Percentiles rank a stretch among this genome's conserved stretches.
phyloP scores from a whole-genome alignment of 2,329 filamentous ascomycete genomes.

The Hymenoscyphus occultus region DNA sequence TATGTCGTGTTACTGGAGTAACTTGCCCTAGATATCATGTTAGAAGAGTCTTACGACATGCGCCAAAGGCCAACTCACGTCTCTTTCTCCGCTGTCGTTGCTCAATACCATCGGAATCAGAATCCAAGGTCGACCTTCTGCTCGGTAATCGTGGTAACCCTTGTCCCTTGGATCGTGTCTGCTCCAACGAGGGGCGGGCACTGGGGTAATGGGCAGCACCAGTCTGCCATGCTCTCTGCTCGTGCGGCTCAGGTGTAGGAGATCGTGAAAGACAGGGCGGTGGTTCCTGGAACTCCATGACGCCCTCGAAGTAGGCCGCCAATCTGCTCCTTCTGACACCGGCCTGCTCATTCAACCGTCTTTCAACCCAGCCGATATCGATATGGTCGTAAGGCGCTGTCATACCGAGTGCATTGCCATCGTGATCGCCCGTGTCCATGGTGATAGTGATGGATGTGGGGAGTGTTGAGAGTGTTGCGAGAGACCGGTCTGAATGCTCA shows the following conservation, averaged over 20 bases:
- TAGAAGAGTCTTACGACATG: not conserved
- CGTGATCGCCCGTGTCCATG: conserved; percentile 15
- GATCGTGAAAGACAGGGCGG: conserved; percentile 17
- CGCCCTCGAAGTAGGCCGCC: conserved; percentile 19
- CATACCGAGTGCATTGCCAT: conserved; percentile 4
- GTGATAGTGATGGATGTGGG: not conserved
- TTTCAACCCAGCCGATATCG: conserved; percentile 18
- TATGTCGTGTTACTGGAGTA: conserved; percentile 10
- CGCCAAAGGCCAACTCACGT: conserved; percentile 7
- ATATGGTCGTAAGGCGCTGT: conserved; percentile 16
- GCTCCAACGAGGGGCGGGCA: not conserved
- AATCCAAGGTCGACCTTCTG: conserved; percentile 10
- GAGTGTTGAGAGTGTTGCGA: not conserved
- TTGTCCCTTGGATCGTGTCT: conserved; percentile 7
- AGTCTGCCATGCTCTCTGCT: conserved; percentile 7
- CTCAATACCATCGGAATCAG: conserved; percentile 12
- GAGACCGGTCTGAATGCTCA: not conserved
- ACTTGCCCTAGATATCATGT: conserved; percentile 12
- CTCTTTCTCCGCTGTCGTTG: conserved; percentile 8
- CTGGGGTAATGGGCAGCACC: not conserved
- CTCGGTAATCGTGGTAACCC: conserved; percentile 6
- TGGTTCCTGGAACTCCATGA: conserved; percentile 18
- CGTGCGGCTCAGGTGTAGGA: conserved; percentile 11
- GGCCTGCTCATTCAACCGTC: conserved; percentile 15
- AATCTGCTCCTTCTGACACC: conserved; percentile 17